phyloP scores from a whole-genome alignment of 2,329 filamentous ascomycete species.

The Plectosphaerella sp. region DNA sequence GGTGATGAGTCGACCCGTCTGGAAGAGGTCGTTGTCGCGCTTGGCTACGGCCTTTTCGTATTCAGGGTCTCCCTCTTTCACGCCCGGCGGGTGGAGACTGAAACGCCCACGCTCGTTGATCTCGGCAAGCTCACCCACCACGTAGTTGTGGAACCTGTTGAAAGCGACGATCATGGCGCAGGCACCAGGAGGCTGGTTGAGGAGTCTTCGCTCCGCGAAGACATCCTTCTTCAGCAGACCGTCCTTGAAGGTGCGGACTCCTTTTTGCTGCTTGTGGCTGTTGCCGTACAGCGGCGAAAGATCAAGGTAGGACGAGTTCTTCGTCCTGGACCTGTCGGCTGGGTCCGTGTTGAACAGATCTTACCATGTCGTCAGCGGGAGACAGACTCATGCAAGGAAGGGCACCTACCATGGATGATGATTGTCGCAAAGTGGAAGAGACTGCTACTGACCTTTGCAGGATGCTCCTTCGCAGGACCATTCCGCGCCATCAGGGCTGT shows the following conservation, averaged over 20 bases:
- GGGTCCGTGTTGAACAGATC: slow-evolving; percentile 43
- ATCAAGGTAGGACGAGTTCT: slow-evolving; percentile 72
- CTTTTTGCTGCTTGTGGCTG: slow-evolving; percentile 56
- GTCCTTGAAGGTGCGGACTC: slow-evolving; percentile 58
- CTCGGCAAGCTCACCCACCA: slow-evolving; percentile 54
- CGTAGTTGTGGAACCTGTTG: slow-evolving; percentile 66
- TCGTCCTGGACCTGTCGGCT: slow-evolving; percentile 56
- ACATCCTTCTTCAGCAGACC: slow-evolving; percentile 66
- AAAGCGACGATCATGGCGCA: slow-evolving; percentile 65
- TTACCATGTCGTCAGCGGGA: too few species aligned
- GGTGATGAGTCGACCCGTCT: slow-evolving; percentile 49
- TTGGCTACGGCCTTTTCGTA: slow-evolving; percentile 31
- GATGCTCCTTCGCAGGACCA: slow-evolving; percentile 22
- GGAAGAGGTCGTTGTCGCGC: slow-evolving; percentile 50
- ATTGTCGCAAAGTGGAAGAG: slow-evolving; percentile 36
- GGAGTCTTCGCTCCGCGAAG: slow-evolving; percentile 60
- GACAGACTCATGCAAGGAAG: too few species aligned
- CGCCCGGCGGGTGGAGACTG: not conserved
- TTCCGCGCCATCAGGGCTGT: slow-evolving; percentile 41
- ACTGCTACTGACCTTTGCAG: slow-evolving; percentile 38
- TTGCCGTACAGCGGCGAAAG: slow-evolving; percentile 70
- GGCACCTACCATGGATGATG: slow-evolving; percentile 22
- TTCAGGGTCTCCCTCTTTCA: slow-evolving; percentile 8
- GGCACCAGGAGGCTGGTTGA: slow-evolving; percentile 66
- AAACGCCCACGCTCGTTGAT: slow-evolving; percentile 15